Conservation (phyloP, 768 basidiomycete genomes). For the Termitomyces eurrhizus region DNA sequence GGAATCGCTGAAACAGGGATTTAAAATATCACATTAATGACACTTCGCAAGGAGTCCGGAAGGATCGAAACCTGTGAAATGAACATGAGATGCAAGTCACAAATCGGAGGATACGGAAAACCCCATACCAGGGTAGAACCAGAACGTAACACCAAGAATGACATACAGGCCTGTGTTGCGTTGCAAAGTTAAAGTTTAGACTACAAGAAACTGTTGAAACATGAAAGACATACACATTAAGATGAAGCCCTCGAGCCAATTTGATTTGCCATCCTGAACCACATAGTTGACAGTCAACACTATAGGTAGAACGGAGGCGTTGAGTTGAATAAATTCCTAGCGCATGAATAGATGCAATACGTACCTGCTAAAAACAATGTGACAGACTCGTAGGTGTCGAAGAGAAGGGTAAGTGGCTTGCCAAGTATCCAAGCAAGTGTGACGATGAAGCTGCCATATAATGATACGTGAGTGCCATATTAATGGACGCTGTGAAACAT, state of each 20-base stretch:
- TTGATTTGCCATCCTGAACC: constrained; percentile 82
- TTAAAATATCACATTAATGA: neutral
- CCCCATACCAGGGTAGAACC: constrained; percentile 50
- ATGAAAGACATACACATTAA: constrained; percentile 51
- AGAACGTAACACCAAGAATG: constrained; percentile 68
- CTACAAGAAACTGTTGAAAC: neutral
- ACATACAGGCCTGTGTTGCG: constrained; percentile 52
- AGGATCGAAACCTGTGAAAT: constrained; percentile 25
- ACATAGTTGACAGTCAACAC: constrained; percentile 84
- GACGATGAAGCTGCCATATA: constrained; percentile 56
- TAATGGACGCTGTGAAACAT: neutral
- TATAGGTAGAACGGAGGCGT: constrained; percentile 19
- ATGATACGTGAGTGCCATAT: neutral
- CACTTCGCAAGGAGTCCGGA: constrained; percentile 26
- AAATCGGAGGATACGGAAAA: neutral
- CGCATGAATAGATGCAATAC: neutral
- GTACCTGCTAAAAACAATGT: constrained; percentile 47
- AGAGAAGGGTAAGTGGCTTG: constrained; percentile 76
- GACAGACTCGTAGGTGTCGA: constrained; percentile 86
- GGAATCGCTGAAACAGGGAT: neutral
- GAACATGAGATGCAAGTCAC: neutral
- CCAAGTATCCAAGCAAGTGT: constrained; percentile 77
- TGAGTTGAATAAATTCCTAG: neutral
- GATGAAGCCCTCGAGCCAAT: constrained; percentile 83
- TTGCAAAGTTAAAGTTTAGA: neutral